Evolutionary conservation across 129 eudicot species (phyloP), one percentile per base, ranked within the genome.

Genomic region (Chrysanthemum seticuspe): DNA sequence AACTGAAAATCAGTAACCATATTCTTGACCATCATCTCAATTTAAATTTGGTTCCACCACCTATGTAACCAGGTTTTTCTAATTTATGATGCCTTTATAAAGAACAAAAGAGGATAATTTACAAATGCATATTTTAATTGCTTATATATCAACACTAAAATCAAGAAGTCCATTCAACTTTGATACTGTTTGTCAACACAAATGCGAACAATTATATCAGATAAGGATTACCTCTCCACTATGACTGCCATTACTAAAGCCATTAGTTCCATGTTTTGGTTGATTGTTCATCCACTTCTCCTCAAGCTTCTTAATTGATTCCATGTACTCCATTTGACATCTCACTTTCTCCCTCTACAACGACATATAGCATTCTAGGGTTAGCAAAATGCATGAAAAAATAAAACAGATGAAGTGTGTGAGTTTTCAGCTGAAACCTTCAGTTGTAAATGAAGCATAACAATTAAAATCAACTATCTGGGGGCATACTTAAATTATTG

Each of bases 271-370:
- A 68, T 74, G 87, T 67, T 88, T 86, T 72, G 84, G 91, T 65
- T 88, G 91, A 77, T 91, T 95, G 70, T 75, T 65, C 78, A 83
- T 76, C 97, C 96, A 95, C 78, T 91, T 95, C 82, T 95, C 99
- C 81, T 95, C 99, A 5, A 95, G 97, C 88, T 91, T 81, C 79
- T 95, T 91, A 45, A 95, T 91, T 29, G 99, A 95, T 78, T 95
- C 99, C 92, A 91, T 86, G 83, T 95, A 95, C 53, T 95, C 99
- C 97, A 88, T 88, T 82, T 95, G 99, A 63, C 97, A 95, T 78
- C 91, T 95, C 76, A 81, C 68, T 80, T 88, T 91, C 85, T 95
- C 99, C 86, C 90, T 91, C 99, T 95, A 75, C 60, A 75, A 54
- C 45, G 16, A 70, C 34, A 78, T 34, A 64, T 1, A 67, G 18